A percentile compares a stretch with the other conserved stretches of the same genome.
Conservation (phyloP, 495 filamentous ascomycete species). For the Filosporella fistucella region DNA sequence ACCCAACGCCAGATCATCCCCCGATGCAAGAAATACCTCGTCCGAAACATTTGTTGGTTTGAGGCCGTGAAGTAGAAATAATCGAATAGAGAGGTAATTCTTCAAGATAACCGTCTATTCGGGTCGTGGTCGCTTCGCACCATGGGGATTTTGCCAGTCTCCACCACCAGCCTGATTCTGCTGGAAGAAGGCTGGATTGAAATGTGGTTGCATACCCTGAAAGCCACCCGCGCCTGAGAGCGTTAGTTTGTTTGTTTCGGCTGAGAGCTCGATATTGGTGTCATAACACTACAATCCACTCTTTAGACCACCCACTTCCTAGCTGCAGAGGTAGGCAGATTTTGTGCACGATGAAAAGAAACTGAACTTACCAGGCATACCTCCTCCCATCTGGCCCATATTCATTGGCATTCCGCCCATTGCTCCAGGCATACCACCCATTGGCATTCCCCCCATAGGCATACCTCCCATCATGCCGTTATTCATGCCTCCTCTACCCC, state of each 20-base stretch:
- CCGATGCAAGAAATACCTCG: slow-evolving; percentile 16
- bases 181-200: slow-evolving; percentile 79
- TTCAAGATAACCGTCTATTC: slow-evolving; percentile 45
- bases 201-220: slow-evolving; percentile 62
- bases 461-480: slow-evolving; percentile 63
- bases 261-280: no score
- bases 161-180: slow-evolving; percentile 45
- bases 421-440: slow-evolving; percentile 37
- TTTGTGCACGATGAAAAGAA: slow-evolving; percentile 27
- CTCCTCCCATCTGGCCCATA: slow-evolving; percentile 51
- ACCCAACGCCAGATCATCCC: slow-evolving; percentile 13
- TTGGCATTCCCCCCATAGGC: slow-evolving; percentile 57
- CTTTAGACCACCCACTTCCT: no score
- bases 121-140: slow-evolving; percentile 71
- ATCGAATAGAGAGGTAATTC: not conserved
- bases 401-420: slow-evolving; percentile 44
- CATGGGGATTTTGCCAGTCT: slow-evolving; percentile 78
- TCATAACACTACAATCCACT: no score
- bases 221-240: slow-evolving; percentile 54
- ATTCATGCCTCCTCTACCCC: slow-evolving; percentile 62
- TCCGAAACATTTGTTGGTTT: not conserved
- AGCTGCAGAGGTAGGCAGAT: no score
- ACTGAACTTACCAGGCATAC: slow-evolving; percentile 38
- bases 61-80: no score
- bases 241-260: no score